Evolutionary conservation across 1,284 basidiomycete genomes (phyloP).

Genomic region (Ustilago curta): DNA sequence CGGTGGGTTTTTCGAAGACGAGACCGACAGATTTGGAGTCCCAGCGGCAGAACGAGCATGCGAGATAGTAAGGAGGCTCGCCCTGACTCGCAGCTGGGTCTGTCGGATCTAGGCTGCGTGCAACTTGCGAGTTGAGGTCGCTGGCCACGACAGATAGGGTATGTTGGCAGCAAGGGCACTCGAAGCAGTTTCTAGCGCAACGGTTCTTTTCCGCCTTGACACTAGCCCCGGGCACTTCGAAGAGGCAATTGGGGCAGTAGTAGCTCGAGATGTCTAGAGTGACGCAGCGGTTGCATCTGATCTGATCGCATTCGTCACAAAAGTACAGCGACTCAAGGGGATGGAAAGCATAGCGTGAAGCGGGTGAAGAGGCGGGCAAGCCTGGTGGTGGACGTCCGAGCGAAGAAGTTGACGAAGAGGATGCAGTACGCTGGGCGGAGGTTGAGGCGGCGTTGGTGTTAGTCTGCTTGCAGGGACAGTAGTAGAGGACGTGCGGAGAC

Average conservation of each 20-base stretch:
- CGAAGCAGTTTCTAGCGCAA: constrained; percentile 97
- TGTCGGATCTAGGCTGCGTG: constrained; percentile 37
- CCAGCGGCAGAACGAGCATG: constrained; percentile 94
- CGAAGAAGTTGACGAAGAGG: constrained; percentile 1
- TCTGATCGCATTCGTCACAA: constrained; percentile 96
- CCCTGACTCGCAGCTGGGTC: constrained; percentile 72
- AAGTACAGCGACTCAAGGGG: constrained; percentile 89
- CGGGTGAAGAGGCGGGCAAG: constrained; percentile 42
- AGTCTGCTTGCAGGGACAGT: constrained; percentile 38
- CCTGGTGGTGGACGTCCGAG: constrained; percentile 28
- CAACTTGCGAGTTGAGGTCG: constrained; percentile 74
- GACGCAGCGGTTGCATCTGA: constrained; percentile 92
- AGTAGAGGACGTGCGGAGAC: constrained; percentile 44
- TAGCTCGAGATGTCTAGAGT: constrained; percentile 92
- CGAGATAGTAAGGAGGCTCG: constrained; percentile 88
- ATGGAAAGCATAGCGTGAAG: constrained; percentile 71
- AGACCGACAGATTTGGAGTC: constrained; percentile 89
- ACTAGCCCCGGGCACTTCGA: constrained; percentile 96
- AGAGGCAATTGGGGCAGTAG: constrained; percentile 98
- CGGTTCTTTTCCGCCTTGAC: constrained; percentile 95
- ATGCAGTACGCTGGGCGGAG: constrained; percentile 1
- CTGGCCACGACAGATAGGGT: constrained; percentile 87
- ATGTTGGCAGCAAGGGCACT: constrained; percentile 90
- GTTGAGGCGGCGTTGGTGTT: constrained; percentile 11
- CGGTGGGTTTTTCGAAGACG: constrained; percentile 94